A percentile compares a stretch with the other conserved stretches of the same genome.
Conservation (phyloP, 352 stramenopile species). For the Globisporangium nagaii region DNA sequence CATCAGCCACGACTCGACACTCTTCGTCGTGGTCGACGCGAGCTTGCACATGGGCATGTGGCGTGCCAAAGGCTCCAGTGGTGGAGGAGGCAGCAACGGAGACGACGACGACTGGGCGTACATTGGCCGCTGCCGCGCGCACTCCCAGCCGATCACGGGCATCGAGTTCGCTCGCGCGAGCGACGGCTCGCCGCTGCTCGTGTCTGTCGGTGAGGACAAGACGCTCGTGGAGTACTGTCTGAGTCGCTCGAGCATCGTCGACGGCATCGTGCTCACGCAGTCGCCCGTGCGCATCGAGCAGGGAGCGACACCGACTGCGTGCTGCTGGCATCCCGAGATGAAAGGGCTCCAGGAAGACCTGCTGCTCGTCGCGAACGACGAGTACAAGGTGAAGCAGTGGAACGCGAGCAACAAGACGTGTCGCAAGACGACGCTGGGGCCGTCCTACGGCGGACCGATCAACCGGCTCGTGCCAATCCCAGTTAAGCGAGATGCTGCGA, state of each 20-base stretch:
- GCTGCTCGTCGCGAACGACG: constrained; percentile 85
- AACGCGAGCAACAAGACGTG: constrained; percentile 89
- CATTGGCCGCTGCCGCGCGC: constrained; percentile 68
- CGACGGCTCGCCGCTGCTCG: constrained; percentile 71
- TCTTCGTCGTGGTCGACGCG: constrained; percentile 77
- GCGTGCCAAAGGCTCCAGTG: constrained; percentile 36
- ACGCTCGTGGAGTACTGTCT: constrained; percentile 90
- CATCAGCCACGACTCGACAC: constrained; percentile 62
- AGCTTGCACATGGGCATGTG: constrained; percentile 76
- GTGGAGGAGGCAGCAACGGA: not conserved
- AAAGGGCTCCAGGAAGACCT: constrained; percentile 81
- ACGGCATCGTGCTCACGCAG: constrained; percentile 80
- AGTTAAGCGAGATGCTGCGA: no score
- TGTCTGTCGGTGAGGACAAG: constrained; percentile 84
- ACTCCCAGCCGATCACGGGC: constrained; percentile 82
- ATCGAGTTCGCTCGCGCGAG: constrained; percentile 80
- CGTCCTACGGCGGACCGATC: constrained; percentile 88
- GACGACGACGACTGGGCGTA: constrained; percentile 73
- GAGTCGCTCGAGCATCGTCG: constrained; percentile 68
- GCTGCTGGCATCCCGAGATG: constrained; percentile 89
- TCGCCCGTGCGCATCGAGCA: constrained; percentile 79
- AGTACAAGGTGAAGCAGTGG: constrained; percentile 94
- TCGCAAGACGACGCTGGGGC: constrained; percentile 85
- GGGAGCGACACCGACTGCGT: constrained; percentile 76
- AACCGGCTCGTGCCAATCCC: constrained; percentile 73